These are phyloP conservation scores for Kappamyces sp. DNA, from an alignment of 192 early-diverging fungal species.

Conservation along the genomic window DNA sequence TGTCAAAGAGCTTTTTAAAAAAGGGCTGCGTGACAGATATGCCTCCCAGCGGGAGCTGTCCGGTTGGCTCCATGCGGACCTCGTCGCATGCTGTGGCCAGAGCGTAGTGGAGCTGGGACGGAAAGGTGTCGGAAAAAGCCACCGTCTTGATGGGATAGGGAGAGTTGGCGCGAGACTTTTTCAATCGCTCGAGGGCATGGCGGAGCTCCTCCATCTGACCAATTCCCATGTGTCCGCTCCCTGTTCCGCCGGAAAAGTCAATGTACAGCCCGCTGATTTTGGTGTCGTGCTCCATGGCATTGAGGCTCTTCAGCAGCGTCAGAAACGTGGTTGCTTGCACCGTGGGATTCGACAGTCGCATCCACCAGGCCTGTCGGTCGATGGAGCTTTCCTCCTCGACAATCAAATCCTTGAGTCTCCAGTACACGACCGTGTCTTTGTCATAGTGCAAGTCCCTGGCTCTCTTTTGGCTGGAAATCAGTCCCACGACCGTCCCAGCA, in stretches of 20 bases:
- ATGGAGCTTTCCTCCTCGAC: not conserved
- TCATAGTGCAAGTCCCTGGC: not conserved
- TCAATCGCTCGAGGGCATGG: constrained; percentile 44
- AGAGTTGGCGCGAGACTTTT: constrained; percentile 41
- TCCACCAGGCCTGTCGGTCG: not conserved
- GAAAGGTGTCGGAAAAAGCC: constrained; percentile 65
- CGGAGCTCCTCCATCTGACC: constrained; percentile 63
- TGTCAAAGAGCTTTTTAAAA: constrained; percentile 52
- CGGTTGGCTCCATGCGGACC: constrained; percentile 56
- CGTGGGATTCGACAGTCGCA: not conserved
- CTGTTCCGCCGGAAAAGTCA: not conserved
- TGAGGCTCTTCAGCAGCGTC: not conserved
- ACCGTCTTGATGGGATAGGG: constrained; percentile 42
- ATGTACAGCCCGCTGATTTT: not conserved
- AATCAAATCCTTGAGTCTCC: constrained; percentile 3
- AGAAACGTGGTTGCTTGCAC: constrained; percentile 12
- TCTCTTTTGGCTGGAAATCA: no score
- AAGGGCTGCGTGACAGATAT: constrained; percentile 45
- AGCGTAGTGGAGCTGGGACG: constrained; percentile 59
- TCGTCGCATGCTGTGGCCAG: constrained; percentile 61
- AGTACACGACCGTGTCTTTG: constrained; percentile 5
- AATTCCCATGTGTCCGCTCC: constrained; percentile 10
- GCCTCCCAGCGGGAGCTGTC: constrained; percentile 54
- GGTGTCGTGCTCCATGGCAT: constrained; percentile 2
- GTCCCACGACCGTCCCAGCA: no score